phyloP scores from a whole-genome alignment of 257 asterid genomes.

The Fraxinus anomala region DNA sequence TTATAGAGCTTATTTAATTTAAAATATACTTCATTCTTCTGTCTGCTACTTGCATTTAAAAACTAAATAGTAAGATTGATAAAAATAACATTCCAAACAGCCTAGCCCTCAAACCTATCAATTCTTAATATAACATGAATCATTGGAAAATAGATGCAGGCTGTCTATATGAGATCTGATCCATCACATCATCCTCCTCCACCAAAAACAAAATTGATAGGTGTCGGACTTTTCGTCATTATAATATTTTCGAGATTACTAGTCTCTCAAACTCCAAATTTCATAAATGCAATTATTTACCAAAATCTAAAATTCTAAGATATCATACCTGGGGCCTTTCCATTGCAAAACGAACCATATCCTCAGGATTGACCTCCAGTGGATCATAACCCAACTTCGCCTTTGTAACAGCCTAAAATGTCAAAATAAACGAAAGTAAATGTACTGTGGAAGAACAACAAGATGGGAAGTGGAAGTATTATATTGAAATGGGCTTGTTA shows the following conservation, averaged over 20 bases:
- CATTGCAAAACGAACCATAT: constrained; percentile 97
- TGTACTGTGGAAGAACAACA: constrained; percentile 12
- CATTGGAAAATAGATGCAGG: constrained; percentile 6
- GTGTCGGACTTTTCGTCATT: background rate
- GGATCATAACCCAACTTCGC: constrained; percentile 98
- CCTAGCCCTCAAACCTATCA: constrained; percentile 14
- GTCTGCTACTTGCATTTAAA: constrained; percentile 9
- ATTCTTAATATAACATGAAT: background rate
- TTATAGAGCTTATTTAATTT: background rate
- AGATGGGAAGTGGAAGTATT: constrained; percentile 16
- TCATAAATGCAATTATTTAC: constrained; percentile 22
- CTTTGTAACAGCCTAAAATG: constrained; percentile 93
- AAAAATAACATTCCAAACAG: constrained; percentile 18
- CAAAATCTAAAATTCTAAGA: constrained; percentile 16
- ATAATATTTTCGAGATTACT: background rate
- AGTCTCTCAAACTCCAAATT: constrained; percentile 4
- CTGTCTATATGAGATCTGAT: background rate
- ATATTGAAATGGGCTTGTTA: constrained; percentile 12
- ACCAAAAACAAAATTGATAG: constrained; percentile 12
- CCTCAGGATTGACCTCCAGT: constrained; percentile 98
- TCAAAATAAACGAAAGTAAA: constrained; percentile 5
- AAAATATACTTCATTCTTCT: constrained; percentile 7
- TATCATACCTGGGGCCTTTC: constrained; percentile 90
- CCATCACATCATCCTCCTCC: constrained; percentile 10
- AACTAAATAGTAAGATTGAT: constrained; percentile 17